These are phyloP conservation scores for Aspergillus hancockii DNA, from an alignment of 495 filamentous ascomycete genomes.

Conservation along the genomic window DNA sequence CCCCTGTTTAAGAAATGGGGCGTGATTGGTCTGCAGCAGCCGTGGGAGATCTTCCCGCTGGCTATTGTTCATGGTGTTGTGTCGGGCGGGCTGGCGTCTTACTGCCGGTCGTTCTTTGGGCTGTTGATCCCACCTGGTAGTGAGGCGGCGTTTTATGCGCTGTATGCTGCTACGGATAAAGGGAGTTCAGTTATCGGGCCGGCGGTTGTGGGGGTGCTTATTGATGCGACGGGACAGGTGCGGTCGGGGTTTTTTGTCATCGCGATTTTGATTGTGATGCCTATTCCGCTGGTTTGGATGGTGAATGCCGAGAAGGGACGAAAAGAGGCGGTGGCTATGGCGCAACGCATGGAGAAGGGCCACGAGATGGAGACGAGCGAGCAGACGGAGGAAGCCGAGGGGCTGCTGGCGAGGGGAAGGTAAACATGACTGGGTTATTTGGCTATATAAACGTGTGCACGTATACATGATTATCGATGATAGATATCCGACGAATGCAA, in stretches of 20 bases:
- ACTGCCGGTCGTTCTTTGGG: slow-evolving; percentile 83
- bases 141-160: slow-evolving; percentile 88
- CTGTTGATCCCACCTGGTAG: slow-evolving; percentile 85
- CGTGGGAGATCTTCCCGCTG: slow-evolving; percentile 90
- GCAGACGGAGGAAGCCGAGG: slow-evolving; percentile 34
- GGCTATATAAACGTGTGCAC: neutral
- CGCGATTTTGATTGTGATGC: slow-evolving; percentile 70
- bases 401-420: slow-evolving; percentile 25
- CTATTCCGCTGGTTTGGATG: slow-evolving; percentile 74
- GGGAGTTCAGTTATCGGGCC: slow-evolving; percentile 87
- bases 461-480: neutral
- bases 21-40: slow-evolving; percentile 76
- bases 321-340: slow-evolving; percentile 66
- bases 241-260: slow-evolving; percentile 88
- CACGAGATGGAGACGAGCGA: slow-evolving; percentile 1
- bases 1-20: slow-evolving; percentile 72
- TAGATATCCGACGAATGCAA: no score
- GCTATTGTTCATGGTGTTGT: slow-evolving; percentile 84
- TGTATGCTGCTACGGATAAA: slow-evolving; percentile 94
- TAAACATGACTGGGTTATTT: neutral
- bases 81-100: slow-evolving; percentile 77
- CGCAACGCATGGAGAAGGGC: slow-evolving; percentile 49
- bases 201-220: slow-evolving; percentile 81
- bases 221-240: slow-evolving; percentile 79
- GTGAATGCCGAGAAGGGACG: slow-evolving; percentile 81